phyloP scores from a whole-genome alignment of 176 grass and related monocot species.

The Elymus sibiricus region DNA sequence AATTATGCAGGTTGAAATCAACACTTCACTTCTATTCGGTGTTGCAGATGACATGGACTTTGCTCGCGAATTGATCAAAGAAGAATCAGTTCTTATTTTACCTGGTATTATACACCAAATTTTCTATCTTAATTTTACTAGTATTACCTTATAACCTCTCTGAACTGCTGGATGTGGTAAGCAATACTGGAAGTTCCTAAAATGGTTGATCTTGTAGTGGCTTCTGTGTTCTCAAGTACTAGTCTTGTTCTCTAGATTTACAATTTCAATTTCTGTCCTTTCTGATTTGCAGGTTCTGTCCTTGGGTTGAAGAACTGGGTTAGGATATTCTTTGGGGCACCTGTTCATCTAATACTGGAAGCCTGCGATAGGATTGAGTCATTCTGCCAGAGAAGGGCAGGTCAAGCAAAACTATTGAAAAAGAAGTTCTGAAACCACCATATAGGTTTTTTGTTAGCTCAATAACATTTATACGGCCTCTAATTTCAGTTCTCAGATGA shows the following conservation, averaged over 20 bases:
- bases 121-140: neutral
- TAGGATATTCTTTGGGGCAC: slow-evolving; percentile 82
- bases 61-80: slow-evolving; percentile 71
- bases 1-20: slow-evolving; percentile 68
- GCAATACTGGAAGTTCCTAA: neutral
- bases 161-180: neutral
- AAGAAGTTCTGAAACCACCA: slow-evolving; percentile 1
- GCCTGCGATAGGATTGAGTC: slow-evolving; percentile 76
- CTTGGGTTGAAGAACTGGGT: slow-evolving; percentile 91
- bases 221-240: neutral
- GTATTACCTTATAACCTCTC: neutral
- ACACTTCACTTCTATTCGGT: slow-evolving; percentile 53
- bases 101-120: slow-evolving; percentile 49
- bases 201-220: neutral
- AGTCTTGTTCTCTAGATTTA: neutral
- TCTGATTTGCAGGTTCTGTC: slow-evolving; percentile 57
- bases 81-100: slow-evolving; percentile 81
- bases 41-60: slow-evolving; percentile 83
- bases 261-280: neutral
- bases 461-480: neutral
- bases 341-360: slow-evolving; percentile 43
- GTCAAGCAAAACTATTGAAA: slow-evolving; percentile 36
- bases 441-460: slow-evolving; percentile 23
- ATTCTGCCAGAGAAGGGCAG: slow-evolving; percentile 57
- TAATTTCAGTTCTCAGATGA: neutral